phyloP scores from a whole-genome alignment of 2,329 filamentous ascomycete species.

The Pestalotiopsis sp. region DNA sequence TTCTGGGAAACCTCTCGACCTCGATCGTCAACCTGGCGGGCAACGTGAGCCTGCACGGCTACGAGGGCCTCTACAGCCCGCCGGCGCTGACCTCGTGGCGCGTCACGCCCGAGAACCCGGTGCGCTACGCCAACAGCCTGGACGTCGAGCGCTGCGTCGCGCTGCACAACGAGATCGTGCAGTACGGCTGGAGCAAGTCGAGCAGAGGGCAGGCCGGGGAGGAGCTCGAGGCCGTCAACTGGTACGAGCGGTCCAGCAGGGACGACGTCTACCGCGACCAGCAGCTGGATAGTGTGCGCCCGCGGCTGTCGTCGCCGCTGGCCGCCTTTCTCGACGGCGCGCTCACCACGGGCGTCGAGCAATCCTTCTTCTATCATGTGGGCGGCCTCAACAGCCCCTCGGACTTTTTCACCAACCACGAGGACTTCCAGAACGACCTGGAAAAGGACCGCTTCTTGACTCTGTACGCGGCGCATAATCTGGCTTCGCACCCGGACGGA shows the following conservation, averaged over 20 bases:
- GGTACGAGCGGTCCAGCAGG: not conserved
- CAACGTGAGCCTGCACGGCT: not conserved
- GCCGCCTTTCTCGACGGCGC: not conserved
- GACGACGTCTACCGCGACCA: not conserved
- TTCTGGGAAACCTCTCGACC: not conserved
- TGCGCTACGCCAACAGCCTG: not conserved
- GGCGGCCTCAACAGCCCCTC: not conserved
- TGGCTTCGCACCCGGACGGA: conserved; percentile 2
- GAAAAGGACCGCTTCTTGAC: not conserved
- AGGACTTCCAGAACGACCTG: not conserved
- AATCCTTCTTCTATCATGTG: not conserved
- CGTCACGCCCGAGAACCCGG: conserved; percentile 3
- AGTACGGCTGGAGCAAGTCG: not conserved
- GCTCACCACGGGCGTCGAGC: not conserved
- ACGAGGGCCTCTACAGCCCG: not conserved
- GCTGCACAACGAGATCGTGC: conserved; percentile 3
- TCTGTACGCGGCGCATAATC: not conserved
- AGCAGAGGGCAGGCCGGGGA: not conserved
- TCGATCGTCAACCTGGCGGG: not conserved
- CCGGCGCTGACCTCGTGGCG: not conserved
- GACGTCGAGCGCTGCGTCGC: conserved; percentile 2
- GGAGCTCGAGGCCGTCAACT: not conserved
- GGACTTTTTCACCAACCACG: not conserved
- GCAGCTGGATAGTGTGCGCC: not conserved
- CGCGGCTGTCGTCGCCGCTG: not conserved